A percentile compares a stretch with the other conserved stretches of the same genome.
phyloP scores from a whole-genome alignment of 306 rosid genomes.

The Malus domestica region DNA sequence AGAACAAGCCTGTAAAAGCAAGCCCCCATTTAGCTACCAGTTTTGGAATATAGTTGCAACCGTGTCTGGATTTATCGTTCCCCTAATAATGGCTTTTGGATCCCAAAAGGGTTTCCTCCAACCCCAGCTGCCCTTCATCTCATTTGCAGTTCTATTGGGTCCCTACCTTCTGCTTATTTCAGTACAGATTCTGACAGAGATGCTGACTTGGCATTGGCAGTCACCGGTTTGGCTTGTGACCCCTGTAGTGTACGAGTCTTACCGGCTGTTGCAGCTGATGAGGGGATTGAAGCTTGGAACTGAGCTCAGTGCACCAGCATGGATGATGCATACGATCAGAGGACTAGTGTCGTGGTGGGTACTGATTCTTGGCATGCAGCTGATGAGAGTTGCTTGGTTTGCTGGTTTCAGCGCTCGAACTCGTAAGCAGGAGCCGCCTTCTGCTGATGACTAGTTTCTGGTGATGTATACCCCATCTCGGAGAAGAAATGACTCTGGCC shows the following conservation, averaged over 20 bases:
- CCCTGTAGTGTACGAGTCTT: conserved; percentile 67
- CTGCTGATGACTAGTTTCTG: conserved; percentile 20
- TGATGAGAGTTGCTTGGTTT: conserved; percentile 98
- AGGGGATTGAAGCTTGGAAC: conserved; percentile 79
- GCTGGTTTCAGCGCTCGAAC: conserved; percentile 55
- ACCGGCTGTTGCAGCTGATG: conserved; percentile 90
- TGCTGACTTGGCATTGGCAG: conserved; percentile 89
- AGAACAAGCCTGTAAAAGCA: conserved; percentile 43
- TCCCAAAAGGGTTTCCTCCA: conserved; percentile 55
- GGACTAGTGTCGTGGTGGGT: conserved; percentile 96
- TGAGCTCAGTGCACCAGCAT: conserved; percentile 69
- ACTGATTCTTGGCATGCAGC: conserved; percentile 75
- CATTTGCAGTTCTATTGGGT: conserved; percentile 62
- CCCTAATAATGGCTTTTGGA: conserved; percentile 49
- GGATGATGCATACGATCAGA: conserved; percentile 68
- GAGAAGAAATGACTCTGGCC: background rate
- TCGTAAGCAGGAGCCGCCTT: conserved; percentile 20
- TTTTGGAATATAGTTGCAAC: conserved; percentile 79
- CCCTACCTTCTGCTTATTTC: conserved; percentile 75
- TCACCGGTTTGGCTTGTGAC: conserved; percentile 96
- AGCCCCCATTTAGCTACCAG: conserved; percentile 83
- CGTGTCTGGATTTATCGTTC: conserved; percentile 57
- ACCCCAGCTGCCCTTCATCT: conserved; percentile 60
- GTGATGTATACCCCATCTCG: background rate
- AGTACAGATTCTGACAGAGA: conserved; percentile 74